phyloP scores from a whole-genome alignment of 2,329 filamentous ascomycete genomes.

The Fusarium annulatum region DNA sequence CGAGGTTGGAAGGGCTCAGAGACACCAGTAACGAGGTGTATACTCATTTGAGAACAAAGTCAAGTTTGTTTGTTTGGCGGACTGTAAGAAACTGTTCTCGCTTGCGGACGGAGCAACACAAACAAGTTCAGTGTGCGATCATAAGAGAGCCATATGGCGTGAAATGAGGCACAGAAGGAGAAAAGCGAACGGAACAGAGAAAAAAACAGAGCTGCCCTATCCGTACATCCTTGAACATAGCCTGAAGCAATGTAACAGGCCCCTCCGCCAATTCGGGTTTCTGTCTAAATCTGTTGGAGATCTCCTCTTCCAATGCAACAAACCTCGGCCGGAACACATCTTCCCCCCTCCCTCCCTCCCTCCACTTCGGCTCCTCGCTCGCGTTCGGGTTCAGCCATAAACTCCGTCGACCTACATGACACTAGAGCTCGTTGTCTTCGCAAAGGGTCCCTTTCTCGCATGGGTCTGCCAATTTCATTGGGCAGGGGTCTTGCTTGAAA shows the following conservation, averaged over 20 bases:
- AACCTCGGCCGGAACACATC: constrained; percentile 19
- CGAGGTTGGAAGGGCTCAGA: neutral
- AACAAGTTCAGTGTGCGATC: neutral
- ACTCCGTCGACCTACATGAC: constrained; percentile 6
- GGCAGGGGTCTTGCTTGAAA: constrained; percentile 7
- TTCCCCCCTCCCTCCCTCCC: constrained; percentile 5
- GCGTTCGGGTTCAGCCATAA: constrained; percentile 14
- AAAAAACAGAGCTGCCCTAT: neutral
- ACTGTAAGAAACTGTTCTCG: neutral
- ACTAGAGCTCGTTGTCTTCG: constrained; percentile 7
- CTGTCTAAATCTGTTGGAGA: constrained; percentile 3
- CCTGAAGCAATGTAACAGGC: constrained; percentile 12
- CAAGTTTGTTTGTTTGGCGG: neutral
- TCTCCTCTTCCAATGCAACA: constrained; percentile 21
- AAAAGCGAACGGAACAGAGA: neutral
- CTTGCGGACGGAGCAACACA: neutral
- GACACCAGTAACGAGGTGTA: no score
- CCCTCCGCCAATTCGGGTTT: neutral
- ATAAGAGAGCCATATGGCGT: neutral
- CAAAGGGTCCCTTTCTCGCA: constrained; percentile 8
- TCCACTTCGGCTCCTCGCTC: constrained; percentile 24
- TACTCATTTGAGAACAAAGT: neutral
- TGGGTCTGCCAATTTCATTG: constrained; percentile 4
- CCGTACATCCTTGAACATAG: neutral
- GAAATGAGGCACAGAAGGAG: neutral